phyloP scores from a whole-genome alignment of 345 rosid species.

The Mercurialis annua region DNA sequence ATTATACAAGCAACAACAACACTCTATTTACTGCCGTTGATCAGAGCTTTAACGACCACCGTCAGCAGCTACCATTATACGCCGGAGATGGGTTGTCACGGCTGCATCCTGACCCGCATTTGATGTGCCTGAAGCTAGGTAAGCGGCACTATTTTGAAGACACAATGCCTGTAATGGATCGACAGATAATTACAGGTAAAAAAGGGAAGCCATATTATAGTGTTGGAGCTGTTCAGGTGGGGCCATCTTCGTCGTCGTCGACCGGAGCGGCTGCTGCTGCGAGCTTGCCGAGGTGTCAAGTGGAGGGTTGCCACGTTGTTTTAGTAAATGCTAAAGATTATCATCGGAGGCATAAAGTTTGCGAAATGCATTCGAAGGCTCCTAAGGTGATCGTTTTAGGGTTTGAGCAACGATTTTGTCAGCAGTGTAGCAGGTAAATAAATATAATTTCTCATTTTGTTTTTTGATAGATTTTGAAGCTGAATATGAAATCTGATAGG shows the following conservation, averaged over 20 bases:
- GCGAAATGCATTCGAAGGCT: slow-evolving; percentile 74
- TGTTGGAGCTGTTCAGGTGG: slow-evolving; percentile 11
- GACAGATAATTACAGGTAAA: slow-evolving; percentile 20
- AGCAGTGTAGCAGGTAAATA: slow-evolving; percentile 81
- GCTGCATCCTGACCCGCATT: slow-evolving; percentile 45
- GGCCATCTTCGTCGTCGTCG: slow-evolving; percentile 18
- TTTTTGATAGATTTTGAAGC: no score
- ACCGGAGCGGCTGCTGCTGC: slow-evolving; percentile 14
- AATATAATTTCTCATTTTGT: background rate
- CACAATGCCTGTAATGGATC: slow-evolving; percentile 12
- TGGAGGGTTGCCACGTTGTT: slow-evolving; percentile 64
- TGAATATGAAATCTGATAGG: background rate
- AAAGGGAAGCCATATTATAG: slow-evolving; percentile 30
- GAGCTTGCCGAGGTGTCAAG: slow-evolving; percentile 59
- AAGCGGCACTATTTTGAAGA: slow-evolving; percentile 56
- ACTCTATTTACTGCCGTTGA: background rate
- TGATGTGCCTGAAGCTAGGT: slow-evolving; percentile 52
- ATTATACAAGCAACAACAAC: background rate
- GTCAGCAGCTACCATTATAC: slow-evolving; percentile 27
- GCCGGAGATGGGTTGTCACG: slow-evolving; percentile 27
- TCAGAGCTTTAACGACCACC: slow-evolving; percentile 4
- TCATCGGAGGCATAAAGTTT: slow-evolving; percentile 77
- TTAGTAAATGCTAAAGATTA: slow-evolving; percentile 64
- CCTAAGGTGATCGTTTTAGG: slow-evolving; percentile 64
- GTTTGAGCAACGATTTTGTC: slow-evolving; percentile 76